A percentile compares a stretch with the other conserved stretches of the same genome.
Evolutionary conservation across 345 rosid species (phyloP).

Genomic region (Linum trigynum): DNA sequence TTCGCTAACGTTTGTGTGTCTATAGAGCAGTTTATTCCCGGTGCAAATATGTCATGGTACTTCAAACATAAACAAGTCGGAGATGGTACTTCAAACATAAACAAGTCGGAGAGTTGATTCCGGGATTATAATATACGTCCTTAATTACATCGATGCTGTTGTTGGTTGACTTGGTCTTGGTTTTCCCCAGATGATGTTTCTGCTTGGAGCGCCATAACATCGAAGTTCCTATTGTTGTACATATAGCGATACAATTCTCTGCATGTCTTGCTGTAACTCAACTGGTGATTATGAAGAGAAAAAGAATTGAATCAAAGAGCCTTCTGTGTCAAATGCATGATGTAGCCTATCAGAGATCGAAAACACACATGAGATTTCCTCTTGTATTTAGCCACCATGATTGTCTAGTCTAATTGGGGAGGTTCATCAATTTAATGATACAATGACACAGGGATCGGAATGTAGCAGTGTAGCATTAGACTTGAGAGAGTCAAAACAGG

Average conservation of each 20-base stretch:
- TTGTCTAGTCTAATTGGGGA: neutral
- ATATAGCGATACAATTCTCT: neutral
- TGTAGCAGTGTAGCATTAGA: neutral
- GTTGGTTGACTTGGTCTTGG: neutral
- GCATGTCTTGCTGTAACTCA: neutral
- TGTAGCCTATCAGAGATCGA: too few species aligned
- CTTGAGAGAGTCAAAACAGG: neutral
- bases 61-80: too few species aligned
- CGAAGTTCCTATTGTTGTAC: neutral
- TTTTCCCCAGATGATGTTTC: too few species aligned
- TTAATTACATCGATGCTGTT: neutral
- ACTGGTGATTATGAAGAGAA: too few species aligned
- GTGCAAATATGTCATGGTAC: too few species aligned
- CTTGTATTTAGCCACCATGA: neutral
- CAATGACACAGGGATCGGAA: neutral
- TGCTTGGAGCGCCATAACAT: neutral
- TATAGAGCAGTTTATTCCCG: too few species aligned
- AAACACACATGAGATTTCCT: neutral
- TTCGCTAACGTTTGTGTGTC: too few species aligned
- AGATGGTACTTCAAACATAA: too few species aligned
- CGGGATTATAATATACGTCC: too few species aligned
- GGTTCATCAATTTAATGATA: neutral
- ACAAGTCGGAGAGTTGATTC: too few species aligned
- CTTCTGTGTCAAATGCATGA: too few species aligned
- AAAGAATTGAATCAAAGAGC: too few species aligned